phyloP scores from a whole-genome alignment of 2,329 filamentous ascomycete species.

The Paraphoma chrysanthemicola region DNA sequence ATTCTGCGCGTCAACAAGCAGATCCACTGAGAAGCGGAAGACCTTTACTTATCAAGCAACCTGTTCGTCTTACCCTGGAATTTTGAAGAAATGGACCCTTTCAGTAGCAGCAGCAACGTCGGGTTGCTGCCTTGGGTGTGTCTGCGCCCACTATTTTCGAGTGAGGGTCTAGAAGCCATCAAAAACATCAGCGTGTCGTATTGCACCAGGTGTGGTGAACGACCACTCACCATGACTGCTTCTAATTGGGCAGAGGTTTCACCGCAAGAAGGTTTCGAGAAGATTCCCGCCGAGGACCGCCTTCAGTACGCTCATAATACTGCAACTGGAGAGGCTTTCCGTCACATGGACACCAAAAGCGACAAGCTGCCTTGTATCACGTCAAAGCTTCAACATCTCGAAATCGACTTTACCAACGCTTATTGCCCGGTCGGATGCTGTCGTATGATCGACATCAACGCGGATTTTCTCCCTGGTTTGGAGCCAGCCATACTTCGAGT shows the following conservation, averaged over 20 bases:
- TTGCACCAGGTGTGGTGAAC: neutral
- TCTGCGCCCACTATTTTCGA: neutral
- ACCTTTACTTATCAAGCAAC: neutral
- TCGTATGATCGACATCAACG: neutral
- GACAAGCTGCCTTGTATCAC: neutral
- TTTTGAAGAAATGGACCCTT: neutral
- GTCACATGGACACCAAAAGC: neutral
- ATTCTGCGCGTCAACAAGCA: neutral
- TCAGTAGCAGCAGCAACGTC: neutral
- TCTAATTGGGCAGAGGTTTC: neutral
- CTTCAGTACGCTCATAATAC: neutral
- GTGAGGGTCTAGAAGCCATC: neutral
- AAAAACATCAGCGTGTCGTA: neutral
- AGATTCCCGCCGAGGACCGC: neutral
- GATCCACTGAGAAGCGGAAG: neutral
- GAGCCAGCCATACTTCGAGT: neutral
- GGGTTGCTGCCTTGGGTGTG: neutral
- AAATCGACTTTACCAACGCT: constrained; percentile 18
- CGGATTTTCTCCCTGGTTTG: neutral
- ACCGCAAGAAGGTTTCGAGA: neutral
- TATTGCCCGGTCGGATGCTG: constrained; percentile 8
- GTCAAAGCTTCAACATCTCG: constrained; percentile 2
- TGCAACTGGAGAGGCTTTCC: neutral
- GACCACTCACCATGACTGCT: neutral
- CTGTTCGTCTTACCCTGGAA: neutral